Evolutionary conservation across 768 basidiomycete genomes (phyloP).

Genomic region (Mycena rebaudengoi): DNA sequence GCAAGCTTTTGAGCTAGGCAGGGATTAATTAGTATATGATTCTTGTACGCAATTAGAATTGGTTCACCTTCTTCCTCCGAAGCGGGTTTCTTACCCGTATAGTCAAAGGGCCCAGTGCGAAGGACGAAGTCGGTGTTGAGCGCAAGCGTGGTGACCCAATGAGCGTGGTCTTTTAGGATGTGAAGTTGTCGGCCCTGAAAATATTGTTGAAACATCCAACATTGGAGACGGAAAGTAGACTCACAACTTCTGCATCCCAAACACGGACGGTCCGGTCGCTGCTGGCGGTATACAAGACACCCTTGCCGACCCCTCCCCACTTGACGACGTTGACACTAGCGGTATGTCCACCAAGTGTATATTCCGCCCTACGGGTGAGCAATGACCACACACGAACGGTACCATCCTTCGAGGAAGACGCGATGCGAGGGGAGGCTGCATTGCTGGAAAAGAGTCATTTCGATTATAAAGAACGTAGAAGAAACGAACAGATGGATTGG

Average conservation of each 20-base stretch:
- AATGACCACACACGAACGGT: conserved; percentile 96
- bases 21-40: neutral
- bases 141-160: conserved; percentile 98
- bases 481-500: conserved; percentile 85
- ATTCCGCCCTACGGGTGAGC: conserved; percentile 73
- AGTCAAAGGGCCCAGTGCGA: conserved; percentile 95
- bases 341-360: conserved; percentile 91
- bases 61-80: conserved; percentile 83
- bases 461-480: neutral
- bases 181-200: conserved; percentile 82
- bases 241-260: conserved; percentile 86
- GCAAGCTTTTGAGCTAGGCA: conserved; percentile 79
- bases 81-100: conserved; percentile 78
- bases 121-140: conserved; percentile 95
- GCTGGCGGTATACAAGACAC: conserved; percentile 93
- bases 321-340: conserved; percentile 95
- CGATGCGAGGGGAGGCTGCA: conserved; percentile 79
- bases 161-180: conserved; percentile 93
- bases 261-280: conserved; percentile 94
- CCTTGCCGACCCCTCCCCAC: conserved; percentile 92
- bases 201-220: neutral
- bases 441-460: conserved; percentile 61
- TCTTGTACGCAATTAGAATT: neutral
- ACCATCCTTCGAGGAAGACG: conserved; percentile 95
- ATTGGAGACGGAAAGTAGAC: conserved; percentile 28